Conservation (phyloP, 108 stramenopile genomes). For the Cyclotella distinguenda region DNA sequence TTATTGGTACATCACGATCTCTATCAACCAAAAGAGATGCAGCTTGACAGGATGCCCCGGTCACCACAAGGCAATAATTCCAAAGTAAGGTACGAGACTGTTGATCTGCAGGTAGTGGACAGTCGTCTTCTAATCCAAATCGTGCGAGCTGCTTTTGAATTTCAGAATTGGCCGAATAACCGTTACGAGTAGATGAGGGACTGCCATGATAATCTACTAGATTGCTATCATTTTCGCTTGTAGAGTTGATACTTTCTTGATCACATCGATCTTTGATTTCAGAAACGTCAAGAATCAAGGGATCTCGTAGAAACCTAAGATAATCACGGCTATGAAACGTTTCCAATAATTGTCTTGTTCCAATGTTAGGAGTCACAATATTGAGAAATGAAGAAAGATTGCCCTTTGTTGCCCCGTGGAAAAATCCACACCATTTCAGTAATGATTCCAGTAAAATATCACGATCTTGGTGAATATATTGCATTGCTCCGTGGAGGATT, state of each 20-base stretch:
- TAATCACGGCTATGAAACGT: slow-evolving; percentile 33
- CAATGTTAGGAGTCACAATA: slow-evolving; percentile 33
- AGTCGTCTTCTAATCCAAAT: slow-evolving; percentile 54
- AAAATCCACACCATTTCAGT: slow-evolving; percentile 46
- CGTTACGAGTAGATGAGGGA: background rate
- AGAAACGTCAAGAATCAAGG: background rate
- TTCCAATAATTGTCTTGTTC: slow-evolving; percentile 32
- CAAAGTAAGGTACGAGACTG: slow-evolving; percentile 27
- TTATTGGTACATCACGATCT: slow-evolving; percentile 1
- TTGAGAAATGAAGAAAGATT: slow-evolving; percentile 37
- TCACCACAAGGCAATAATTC: slow-evolving; percentile 42
- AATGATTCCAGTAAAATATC: slow-evolving; percentile 42
- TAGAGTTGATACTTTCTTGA: background rate
- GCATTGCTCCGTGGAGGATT: slow-evolving; percentile 39
- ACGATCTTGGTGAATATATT: slow-evolving; percentile 50
- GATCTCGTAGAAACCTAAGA: slow-evolving; percentile 41
- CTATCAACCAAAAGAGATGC: slow-evolving; percentile 33
- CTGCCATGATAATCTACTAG: background rate
- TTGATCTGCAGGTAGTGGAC: slow-evolving; percentile 35
- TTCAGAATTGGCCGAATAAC: background rate
- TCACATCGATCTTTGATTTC: background rate
- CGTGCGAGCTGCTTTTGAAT: slow-evolving; percentile 2
- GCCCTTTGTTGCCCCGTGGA: slow-evolving; percentile 29
- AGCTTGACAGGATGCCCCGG: slow-evolving; percentile 49
- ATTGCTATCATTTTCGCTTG: background rate